Base-by-base conservation (phyloP, 2,329 filamentous ascomycete species). In the Dothideomycetidae sp. region DNA sequence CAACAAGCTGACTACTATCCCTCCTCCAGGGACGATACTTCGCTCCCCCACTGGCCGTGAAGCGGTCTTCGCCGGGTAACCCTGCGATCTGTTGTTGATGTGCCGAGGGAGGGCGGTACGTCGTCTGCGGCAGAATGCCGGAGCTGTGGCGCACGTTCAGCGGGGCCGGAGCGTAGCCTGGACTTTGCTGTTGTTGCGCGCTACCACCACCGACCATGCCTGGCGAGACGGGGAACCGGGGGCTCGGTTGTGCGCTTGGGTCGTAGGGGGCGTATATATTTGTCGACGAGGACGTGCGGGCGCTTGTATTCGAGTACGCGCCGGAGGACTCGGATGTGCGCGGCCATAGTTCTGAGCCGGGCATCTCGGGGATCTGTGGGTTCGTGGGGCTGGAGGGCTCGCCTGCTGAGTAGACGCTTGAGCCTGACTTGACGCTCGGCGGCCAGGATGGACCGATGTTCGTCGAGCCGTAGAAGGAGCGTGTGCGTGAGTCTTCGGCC, bases 401-500 rank as follows among this genome's bases (percentile, higher is more conserved):
- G 21, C 7, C 7, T 7, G 21, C 21, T 7, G 21, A 26, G 21
- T 26, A 26, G 21, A 26, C n/a, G 7, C 17, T 18, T 10, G 35
- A 38, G 11, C 16, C 28, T 10, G 36, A 38, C 5, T 30, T 13
- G 18, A 38, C 33, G 10, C 29, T 32, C 3, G 36, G 36, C 12
- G 36, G 30, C 36, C 36, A 38, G 4, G 36, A 11, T 16, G 16
- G 29, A 10, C 28, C 29, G 19, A 30, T 19, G 10, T 29, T 32
- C n/a, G 31, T 23, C 3, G 38, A 32, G 21, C 17, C 16, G 34
- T 41, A 42, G 11, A 18, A 34, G 10, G 37, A 32, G n/a, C 43
- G 29, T 10, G 38, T 33, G 15, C 39, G 37, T 15, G 31, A 36
- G 30, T 45, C 43, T n/a, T 45, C 43, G 3, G 28, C 40, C 14